Evolutionary conservation across 768 basidiomycete species (phyloP).

Genomic region (Asterophora parasitica): DNA sequence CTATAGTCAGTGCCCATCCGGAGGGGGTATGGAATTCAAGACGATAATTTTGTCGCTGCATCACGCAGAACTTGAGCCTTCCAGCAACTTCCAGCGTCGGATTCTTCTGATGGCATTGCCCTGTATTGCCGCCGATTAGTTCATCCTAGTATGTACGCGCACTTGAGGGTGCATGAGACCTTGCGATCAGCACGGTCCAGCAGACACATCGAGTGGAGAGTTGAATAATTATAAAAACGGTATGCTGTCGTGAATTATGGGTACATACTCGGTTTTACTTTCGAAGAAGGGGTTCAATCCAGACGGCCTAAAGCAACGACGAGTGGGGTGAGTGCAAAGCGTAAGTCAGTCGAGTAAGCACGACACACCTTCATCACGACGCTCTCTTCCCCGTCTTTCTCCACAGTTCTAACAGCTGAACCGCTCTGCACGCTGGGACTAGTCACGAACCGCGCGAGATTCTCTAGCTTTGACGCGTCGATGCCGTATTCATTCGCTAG

Average conservation of each 20-base stretch:
- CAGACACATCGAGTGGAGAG: not conserved
- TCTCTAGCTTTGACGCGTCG: constrained; percentile 47
- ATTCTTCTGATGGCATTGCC: too few species aligned
- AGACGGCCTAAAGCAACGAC: constrained; percentile 34
- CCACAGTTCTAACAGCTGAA: constrained; percentile 37
- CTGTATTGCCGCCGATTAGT: too few species aligned
- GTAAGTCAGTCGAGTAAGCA: not conserved
- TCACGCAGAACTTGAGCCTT: too few species aligned
- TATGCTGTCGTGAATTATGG: not conserved
- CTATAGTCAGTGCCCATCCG: too few species aligned
- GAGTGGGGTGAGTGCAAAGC: not conserved
- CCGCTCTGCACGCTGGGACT: constrained; percentile 56
- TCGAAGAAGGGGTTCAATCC: constrained; percentile 34
- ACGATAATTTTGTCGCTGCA: too few species aligned
- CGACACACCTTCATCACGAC: constrained; percentile 44
- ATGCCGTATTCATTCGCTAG: constrained; percentile 53
- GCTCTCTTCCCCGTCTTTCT: constrained; percentile 54
- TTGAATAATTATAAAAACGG: not conserved
- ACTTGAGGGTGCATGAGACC: not conserved
- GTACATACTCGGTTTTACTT: constrained; percentile 7
- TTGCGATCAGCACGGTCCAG: not conserved
- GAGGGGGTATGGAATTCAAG: too few species aligned
- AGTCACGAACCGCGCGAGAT: constrained; percentile 52
- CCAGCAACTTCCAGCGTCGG: too few species aligned
- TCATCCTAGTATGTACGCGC: not conserved